Evolutionary conservation across 2,329 filamentous ascomycete genomes (phyloP), one percentile per base, ranked within the genome.

Genomic region (Knufia petricola): DNA sequence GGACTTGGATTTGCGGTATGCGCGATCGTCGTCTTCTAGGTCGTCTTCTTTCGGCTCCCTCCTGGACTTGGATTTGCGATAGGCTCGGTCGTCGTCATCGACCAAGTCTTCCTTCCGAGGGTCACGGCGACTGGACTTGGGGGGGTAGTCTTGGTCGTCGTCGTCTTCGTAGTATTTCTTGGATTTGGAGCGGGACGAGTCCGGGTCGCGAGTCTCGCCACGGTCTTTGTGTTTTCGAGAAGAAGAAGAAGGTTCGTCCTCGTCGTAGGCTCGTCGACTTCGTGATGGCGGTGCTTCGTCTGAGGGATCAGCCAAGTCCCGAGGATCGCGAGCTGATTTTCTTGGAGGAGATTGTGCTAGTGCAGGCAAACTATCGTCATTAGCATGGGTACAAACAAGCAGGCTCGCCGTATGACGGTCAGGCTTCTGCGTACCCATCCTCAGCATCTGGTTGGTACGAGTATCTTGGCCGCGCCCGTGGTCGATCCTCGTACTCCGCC

Each of bases 161-260:
- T 52, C 49, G 30, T 52, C 47, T 32, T 37, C 37, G 40, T 46
- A 49, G 23, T 39, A 37, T 24, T 43, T 31, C 50, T 47, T 50
- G 49, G 48, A 38, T 40, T 32, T 26, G 19, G 30, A 37, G 43
- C 37, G 40, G n/a, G 31, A 3, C 10, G 55, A 52, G 17, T 51
- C 52, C 15, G 43, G 19, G 23, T 56, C 52, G 44, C 52, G 47
- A 19, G 52, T 51, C 30, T 53, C 53, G 2, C 38, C 23, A 32
- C 41, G n/a, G 41, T 44, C 41, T 9, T 49, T 49, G 4, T 30
- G 43, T 21, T 21, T 21, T 15, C 24, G 30, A 24, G 30, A n/a
- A 36, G 30, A 19, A 24, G 30, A n/a, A 36, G 30, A 19, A 10
- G 20, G 17, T 9, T 46, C 32, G 30, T 46, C 43, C 30, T 46